A percentile compares a stretch with the other conserved stretches of the same genome.
phyloP scores from a whole-genome alignment of 176 grass and related monocot genomes.

The Avena eriantha region DNA sequence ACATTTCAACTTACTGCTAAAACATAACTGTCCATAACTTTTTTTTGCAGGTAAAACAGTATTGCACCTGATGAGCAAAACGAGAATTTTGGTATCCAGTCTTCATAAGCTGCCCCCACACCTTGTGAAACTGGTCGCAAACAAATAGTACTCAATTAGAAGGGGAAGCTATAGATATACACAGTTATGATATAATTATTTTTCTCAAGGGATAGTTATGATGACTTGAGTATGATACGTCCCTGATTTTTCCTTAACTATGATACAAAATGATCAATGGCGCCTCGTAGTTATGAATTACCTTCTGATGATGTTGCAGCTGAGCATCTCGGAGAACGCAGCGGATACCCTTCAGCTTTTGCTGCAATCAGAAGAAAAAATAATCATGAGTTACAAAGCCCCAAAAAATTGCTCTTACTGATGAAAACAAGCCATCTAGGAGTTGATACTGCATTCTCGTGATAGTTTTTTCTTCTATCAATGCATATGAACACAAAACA shows the following conservation, averaged over 20 bases:
- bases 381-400: background rate
- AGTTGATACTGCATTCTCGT: background rate
- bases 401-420: background rate
- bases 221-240: background rate
- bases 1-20: slow-evolving; percentile 3
- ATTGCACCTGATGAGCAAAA: slow-evolving; percentile 92
- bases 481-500: background rate
- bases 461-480: background rate
- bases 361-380: slow-evolving; percentile 48
- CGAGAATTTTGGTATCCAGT: slow-evolving; percentile 99
- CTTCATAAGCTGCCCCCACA: slow-evolving; percentile 99
- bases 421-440: background rate
- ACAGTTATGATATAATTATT: background rate
- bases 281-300: slow-evolving; percentile 29
- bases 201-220: background rate
- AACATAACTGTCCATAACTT: background rate
- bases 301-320: slow-evolving; percentile 77
- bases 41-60: background rate
- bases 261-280: background rate
- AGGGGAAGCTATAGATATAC: background rate
- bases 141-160: slow-evolving; percentile 23
- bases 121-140: slow-evolving; percentile 84
- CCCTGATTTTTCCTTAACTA: background rate
- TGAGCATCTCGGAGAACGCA: slow-evolving; percentile 82
- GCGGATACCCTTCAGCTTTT: slow-evolving; percentile 68